Evolutionary conservation across 345 rosid genomes (phyloP).

Genomic region (Eucalyptus tenuipes): DNA sequence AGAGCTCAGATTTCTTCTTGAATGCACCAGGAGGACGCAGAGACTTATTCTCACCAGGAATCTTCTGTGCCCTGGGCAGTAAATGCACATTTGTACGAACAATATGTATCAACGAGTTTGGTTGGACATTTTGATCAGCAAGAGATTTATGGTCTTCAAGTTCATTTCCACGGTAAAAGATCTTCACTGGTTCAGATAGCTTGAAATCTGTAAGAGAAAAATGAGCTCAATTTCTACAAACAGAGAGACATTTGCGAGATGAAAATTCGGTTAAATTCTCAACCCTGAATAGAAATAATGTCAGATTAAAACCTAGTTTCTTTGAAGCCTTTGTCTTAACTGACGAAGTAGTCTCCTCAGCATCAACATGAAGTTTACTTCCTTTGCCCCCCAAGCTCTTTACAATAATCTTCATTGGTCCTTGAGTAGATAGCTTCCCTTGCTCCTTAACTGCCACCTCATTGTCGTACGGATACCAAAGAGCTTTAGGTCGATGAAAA

Average conservation of each 20-base stretch:
- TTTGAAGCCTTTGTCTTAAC: conserved; percentile 79
- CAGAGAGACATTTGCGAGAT: background rate
- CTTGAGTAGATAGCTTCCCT: conserved; percentile 64
- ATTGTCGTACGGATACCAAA: conserved; percentile 94
- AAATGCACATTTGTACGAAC: conserved; percentile 76
- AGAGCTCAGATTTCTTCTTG: conserved; percentile 98
- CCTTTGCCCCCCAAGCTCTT: conserved; percentile 99
- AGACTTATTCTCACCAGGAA: conserved; percentile 87
- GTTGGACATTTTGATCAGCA: conserved; percentile 70
- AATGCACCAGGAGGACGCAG: conserved; percentile 97
- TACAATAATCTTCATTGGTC: conserved; percentile 77
- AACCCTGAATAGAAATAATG: background rate
- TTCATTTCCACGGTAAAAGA: conserved; percentile 78
- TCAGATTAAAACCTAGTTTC: conserved; percentile 70
- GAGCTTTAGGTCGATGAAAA: conserved; percentile 93
- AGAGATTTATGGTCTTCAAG: conserved; percentile 81
- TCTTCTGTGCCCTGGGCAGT: conserved; percentile 80
- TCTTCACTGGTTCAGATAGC: conserved; percentile 70
- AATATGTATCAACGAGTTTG: conserved; percentile 87
- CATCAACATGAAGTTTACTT: conserved; percentile 76
- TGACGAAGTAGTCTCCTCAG: conserved; percentile 75
- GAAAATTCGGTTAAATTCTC: background rate
- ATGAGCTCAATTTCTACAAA: background rate
- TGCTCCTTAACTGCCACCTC: conserved; percentile 86
- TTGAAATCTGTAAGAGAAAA: conserved; percentile 61